Percentiles rank a stretch among this genome's conserved stretches.
phyloP scores from a whole-genome alignment of 495 filamentous ascomycete genomes.

The Hyaloscypha finlandica region DNA sequence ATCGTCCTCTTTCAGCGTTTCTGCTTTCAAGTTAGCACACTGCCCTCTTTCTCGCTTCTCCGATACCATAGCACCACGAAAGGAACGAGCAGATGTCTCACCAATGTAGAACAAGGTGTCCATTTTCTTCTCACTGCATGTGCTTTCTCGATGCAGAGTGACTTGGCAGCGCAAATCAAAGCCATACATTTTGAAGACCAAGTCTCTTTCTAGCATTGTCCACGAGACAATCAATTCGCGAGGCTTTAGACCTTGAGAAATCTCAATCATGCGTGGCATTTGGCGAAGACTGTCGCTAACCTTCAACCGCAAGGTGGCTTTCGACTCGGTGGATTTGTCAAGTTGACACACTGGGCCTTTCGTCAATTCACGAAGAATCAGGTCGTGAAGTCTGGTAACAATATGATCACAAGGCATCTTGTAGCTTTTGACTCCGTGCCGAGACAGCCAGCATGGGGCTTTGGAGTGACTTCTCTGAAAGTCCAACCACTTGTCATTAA shows the following conservation, averaged over 20 bases:
- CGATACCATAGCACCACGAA: background rate
- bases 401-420: conserved; percentile 21
- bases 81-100: background rate
- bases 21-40: background rate
- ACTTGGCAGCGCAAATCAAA: conserved; percentile 14
- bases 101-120: conserved; percentile 4
- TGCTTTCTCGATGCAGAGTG: conserved; percentile 22
- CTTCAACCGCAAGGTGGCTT: background rate
- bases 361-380: conserved; percentile 14
- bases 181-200: conserved; percentile 11
- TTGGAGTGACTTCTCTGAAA: conserved; percentile 8
- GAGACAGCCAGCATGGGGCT: conserved; percentile 12
- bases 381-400: conserved; percentile 11
- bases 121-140: conserved; percentile 11
- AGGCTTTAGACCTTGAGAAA: background rate
- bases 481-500: conserved; percentile 26
- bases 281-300: conserved; percentile 19
- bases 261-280: conserved; percentile 23
- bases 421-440: background rate
- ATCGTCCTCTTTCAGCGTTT: background rate
- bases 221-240: conserved; percentile 16
- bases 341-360: background rate
- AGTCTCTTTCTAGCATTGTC: conserved; percentile 9
- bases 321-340: background rate
- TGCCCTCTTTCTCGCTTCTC: background rate